These are phyloP conservation scores for Quercus berberidifolia DNA, from an alignment of 306 rosid genomes.

Conservation along the genomic window DNA sequence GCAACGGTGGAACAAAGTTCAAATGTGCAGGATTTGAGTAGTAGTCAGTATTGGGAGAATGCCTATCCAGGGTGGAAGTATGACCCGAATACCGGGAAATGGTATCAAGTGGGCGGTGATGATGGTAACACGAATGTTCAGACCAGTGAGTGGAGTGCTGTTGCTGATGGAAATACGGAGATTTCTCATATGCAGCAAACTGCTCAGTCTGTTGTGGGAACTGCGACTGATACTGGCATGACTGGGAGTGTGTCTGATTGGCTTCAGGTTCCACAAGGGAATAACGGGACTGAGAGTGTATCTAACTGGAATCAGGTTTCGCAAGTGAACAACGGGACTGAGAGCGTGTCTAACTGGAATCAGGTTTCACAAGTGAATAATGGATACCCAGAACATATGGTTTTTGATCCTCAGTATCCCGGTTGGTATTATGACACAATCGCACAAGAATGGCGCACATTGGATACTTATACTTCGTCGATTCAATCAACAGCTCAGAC, in stretches of 20 bases:
- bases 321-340: conserved; percentile 51
- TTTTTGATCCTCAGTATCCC: conserved; percentile 75
- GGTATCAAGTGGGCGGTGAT: conserved; percentile 65
- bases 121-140: conserved; percentile 26
- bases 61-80: conserved; percentile 85
- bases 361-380: conserved; percentile 56
- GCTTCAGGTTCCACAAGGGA: conserved; percentile 54
- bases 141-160: conserved; percentile 33
- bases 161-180: conserved; percentile 40
- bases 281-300: conserved; percentile 46
- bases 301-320: conserved; percentile 53
- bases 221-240: conserved; percentile 51
- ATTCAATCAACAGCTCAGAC: conserved; percentile 37
- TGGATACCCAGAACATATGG: conserved; percentile 75
- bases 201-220: conserved; percentile 43
- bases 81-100: conserved; percentile 57
- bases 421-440: conserved; percentile 81
- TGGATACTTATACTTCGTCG: conserved; percentile 57
- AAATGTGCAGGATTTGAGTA: conserved; percentile 51
- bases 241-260: conserved; percentile 40
- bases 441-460: conserved; percentile 62
- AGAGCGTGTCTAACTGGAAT: conserved; percentile 41
- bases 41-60: conserved; percentile 66
- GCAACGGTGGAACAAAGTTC: conserved; percentile 31
- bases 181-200: conserved; percentile 54